Conservation (phyloP, 202 grass and related monocot genomes). For the Cymbopogon flexuosus region DNA sequence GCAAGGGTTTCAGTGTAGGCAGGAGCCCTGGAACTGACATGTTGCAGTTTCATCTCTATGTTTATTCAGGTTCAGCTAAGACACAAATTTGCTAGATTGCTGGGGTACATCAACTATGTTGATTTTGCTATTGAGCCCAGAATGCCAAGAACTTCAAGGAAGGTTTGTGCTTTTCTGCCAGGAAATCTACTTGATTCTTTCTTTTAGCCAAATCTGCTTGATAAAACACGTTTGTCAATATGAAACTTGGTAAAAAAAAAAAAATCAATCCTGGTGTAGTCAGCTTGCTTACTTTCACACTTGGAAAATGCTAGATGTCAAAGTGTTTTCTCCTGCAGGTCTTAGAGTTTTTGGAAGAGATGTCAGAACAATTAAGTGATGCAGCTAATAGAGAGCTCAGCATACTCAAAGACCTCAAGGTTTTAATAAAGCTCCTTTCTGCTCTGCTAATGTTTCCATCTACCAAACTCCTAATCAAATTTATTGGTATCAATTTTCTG, state of each 20-base stretch:
- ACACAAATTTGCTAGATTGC: constrained; percentile 60
- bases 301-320: constrained; percentile 5
- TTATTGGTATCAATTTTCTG: constrained; percentile 12
- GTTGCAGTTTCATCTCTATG: constrained; percentile 24
- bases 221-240: neutral
- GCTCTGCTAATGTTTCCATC: neutral
- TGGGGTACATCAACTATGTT: constrained; percentile 80
- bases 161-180: constrained; percentile 55
- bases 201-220: constrained; percentile 19
- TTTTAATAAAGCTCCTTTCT: constrained; percentile 32
- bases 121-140: constrained; percentile 78
- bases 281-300: constrained; percentile 3
- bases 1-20: constrained; percentile 12
- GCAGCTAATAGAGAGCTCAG: constrained; percentile 67
- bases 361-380: constrained; percentile 69
- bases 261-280: neutral
- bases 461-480: neutral
- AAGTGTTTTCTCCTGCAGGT: constrained; percentile 49
- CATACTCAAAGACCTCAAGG: constrained; percentile 90
- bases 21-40: constrained; percentile 26
- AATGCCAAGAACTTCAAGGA: constrained; percentile 69
- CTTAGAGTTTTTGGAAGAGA: constrained; percentile 87
- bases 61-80: constrained; percentile 66
- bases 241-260: neutral
- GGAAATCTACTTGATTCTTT: constrained; percentile 6